Percentiles rank a stretch among this genome's conserved stretches.
Conservation (phyloP, 2,329 filamentous ascomycete genomes). For the Podosphaera aphanis region DNA sequence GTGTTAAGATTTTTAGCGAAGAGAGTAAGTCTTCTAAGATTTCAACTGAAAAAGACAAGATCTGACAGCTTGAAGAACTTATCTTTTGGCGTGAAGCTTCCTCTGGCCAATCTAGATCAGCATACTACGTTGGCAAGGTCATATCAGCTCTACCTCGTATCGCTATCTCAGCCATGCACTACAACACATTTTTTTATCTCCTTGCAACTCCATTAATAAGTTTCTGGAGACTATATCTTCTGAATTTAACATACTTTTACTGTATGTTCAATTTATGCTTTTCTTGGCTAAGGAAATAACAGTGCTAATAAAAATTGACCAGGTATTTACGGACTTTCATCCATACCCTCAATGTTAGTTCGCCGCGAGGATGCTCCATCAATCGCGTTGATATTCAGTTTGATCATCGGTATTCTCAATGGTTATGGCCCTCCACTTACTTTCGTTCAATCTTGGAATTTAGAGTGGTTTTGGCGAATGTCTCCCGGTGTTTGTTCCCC, state of each 20-base stretch:
- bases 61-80: slow-evolving; percentile 13
- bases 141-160: slow-evolving; percentile 28
- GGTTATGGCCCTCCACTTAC: slow-evolving; percentile 27
- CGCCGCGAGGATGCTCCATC: slow-evolving; percentile 32
- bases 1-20: slow-evolving; percentile 32
- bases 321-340: slow-evolving; percentile 29
- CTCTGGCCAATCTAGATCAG: slow-evolving; percentile 29
- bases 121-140: slow-evolving; percentile 33
- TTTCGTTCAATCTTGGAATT: slow-evolving; percentile 25
- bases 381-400: slow-evolving; percentile 27
- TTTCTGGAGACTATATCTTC: slow-evolving; percentile 25
- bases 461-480: slow-evolving; percentile 31
- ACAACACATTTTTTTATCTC: slow-evolving; percentile 26
- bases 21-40: slow-evolving; percentile 16
- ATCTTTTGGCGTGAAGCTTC: slow-evolving; percentile 31
- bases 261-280: slow-evolving; percentile 11
- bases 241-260: slow-evolving; percentile 32
- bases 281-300: no score
- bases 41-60: not conserved
- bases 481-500: slow-evolving; percentile 20
- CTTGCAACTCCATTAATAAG: slow-evolving; percentile 25
- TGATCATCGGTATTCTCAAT: slow-evolving; percentile 30
- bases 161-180: slow-evolving; percentile 27
- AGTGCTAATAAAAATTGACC: no score
- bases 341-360: slow-evolving; percentile 27